phyloP scores from a whole-genome alignment of 2,329 filamentous ascomycete species.

The Hymenoscyphus fraxineus region DNA sequence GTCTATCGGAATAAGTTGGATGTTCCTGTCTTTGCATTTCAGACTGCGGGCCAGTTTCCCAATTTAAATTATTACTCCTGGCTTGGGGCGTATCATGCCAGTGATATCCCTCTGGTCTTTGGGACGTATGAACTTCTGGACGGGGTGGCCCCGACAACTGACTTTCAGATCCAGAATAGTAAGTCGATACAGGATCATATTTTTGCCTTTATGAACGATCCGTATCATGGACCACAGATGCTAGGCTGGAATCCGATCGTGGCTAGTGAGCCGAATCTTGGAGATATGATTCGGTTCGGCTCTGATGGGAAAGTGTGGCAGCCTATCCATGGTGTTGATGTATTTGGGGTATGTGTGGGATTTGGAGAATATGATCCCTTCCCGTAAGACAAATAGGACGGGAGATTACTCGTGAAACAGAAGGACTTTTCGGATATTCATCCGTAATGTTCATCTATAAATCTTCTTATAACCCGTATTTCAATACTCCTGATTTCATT shows the following conservation, averaged over 20 bases:
- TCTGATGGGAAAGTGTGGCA: slow-evolving; percentile 4
- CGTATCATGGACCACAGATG: slow-evolving; percentile 8
- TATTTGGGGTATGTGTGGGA: slow-evolving; percentile 6
- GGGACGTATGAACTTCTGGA: slow-evolving; percentile 30
- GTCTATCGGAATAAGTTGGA: slow-evolving; percentile 29
- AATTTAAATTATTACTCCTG: slow-evolving; percentile 29
- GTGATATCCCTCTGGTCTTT: slow-evolving; percentile 33
- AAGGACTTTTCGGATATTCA: neutral
- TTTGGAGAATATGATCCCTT: slow-evolving; percentile 6
- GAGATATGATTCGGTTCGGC: slow-evolving; percentile 6
- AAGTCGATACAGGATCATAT: slow-evolving; percentile 29
- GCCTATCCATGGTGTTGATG: neutral
- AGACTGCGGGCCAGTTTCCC: slow-evolving; percentile 33
- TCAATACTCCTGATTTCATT: no score
- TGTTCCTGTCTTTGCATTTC: slow-evolving; percentile 36
- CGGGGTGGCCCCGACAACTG: slow-evolving; percentile 26
- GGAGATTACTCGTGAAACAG: neutral
- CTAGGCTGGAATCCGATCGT: slow-evolving; percentile 8
- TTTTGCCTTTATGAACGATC: slow-evolving; percentile 11
- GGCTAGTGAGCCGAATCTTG: slow-evolving; percentile 5
- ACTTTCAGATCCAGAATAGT: slow-evolving; percentile 31
- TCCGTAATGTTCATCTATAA: neutral
- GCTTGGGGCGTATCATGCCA: slow-evolving; percentile 33
- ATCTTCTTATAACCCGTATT: no score
- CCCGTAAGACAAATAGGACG: neutral